Evolutionary conservation across 345 rosid species (phyloP).

Genomic region (Sapria himalayana): DNA sequence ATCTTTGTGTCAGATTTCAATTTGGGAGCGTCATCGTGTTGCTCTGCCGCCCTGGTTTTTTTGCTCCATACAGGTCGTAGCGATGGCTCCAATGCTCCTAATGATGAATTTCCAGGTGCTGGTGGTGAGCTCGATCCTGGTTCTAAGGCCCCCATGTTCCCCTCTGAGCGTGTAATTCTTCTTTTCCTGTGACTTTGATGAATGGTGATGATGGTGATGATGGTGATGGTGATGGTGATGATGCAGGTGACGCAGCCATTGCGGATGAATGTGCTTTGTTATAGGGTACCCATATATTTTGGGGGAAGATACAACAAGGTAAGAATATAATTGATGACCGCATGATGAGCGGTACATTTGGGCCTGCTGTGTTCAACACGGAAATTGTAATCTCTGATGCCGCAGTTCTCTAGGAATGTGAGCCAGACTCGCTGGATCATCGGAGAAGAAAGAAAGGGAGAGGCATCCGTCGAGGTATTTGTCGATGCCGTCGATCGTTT

Average conservation of each 20-base stretch:
- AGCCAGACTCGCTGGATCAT: slow-evolving; percentile 94
- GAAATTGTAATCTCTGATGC: slow-evolving; percentile 1
- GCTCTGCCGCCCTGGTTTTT: not conserved
- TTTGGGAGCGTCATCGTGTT: too few species aligned
- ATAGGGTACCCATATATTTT: slow-evolving; percentile 45
- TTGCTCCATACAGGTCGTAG: slow-evolving; percentile 10
- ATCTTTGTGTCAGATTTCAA: too few species aligned
- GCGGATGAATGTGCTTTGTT: slow-evolving; percentile 32
- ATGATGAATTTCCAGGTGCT: slow-evolving; percentile 6
- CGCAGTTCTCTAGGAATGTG: slow-evolving; percentile 82
- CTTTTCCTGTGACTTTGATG: not conserved
- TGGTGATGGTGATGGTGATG: too few species aligned
- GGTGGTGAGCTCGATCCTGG: slow-evolving; percentile 11
- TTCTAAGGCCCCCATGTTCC: slow-evolving; percentile 12
- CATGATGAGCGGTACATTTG: too few species aligned
- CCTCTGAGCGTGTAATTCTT: slow-evolving; percentile 21
- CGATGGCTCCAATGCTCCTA: slow-evolving; percentile 11
- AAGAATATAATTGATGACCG: slow-evolving; percentile 12
- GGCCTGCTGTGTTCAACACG: too few species aligned
- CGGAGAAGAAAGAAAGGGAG: slow-evolving; percentile 93
- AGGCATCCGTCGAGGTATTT: slow-evolving; percentile 78
- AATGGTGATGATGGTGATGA: not conserved
- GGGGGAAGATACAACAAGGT: slow-evolving; percentile 93
- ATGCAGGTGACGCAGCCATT: slow-evolving; percentile 48
- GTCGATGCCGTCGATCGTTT: not conserved